Percentiles rank a stretch among this genome's conserved stretches.
Conservation (phyloP, 2,329 filamentous ascomycete genomes). For the Penicillium sp. region DNA sequence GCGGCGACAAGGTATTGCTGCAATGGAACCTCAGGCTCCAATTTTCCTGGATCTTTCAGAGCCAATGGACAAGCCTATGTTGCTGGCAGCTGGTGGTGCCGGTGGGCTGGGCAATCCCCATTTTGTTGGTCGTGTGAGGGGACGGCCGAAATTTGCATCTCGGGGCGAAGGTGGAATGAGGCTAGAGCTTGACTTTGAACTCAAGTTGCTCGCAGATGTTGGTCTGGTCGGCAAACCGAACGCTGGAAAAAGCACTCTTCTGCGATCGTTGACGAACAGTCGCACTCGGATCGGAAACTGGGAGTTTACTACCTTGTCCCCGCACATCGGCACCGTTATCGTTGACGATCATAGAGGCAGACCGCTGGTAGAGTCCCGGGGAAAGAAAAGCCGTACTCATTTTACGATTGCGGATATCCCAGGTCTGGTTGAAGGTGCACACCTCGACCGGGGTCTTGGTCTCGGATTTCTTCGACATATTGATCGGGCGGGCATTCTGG, state of each 20-base stretch:
- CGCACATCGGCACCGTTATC: slow-evolving; percentile 93
- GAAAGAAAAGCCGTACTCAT: slow-evolving; percentile 64
- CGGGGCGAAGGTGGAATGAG: slow-evolving; percentile 77
- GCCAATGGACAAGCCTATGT: slow-evolving; percentile 77
- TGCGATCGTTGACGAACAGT: slow-evolving; percentile 83
- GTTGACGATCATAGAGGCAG: slow-evolving; percentile 82
- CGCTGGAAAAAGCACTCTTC: slow-evolving; percentile 89
- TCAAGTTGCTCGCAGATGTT: slow-evolving; percentile 93
- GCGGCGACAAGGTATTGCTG: slow-evolving; percentile 57
- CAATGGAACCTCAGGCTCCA: slow-evolving; percentile 69
- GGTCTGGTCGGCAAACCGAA: slow-evolving; percentile 94
- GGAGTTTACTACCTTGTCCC: slow-evolving; percentile 94
- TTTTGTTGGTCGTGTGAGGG: slow-evolving; percentile 74
- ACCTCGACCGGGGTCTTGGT: slow-evolving; percentile 86
- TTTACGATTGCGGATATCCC: slow-evolving; percentile 97
- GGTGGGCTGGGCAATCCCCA: slow-evolving; percentile 93
- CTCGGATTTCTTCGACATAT: slow-evolving; percentile 92
- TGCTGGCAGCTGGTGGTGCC: slow-evolving; percentile 82
- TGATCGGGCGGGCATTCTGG: slow-evolving; percentile 86
- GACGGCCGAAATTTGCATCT: slow-evolving; percentile 82
- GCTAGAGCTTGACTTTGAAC: slow-evolving; percentile 79
- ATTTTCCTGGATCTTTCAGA: slow-evolving; percentile 71
- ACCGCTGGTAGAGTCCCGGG: slow-evolving; percentile 54
- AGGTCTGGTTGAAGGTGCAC: slow-evolving; percentile 86
- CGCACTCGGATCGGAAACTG: slow-evolving; percentile 87